Conservation (phyloP, 2,329 filamentous ascomycete genomes). For the Aspergillus fructus region DNA sequence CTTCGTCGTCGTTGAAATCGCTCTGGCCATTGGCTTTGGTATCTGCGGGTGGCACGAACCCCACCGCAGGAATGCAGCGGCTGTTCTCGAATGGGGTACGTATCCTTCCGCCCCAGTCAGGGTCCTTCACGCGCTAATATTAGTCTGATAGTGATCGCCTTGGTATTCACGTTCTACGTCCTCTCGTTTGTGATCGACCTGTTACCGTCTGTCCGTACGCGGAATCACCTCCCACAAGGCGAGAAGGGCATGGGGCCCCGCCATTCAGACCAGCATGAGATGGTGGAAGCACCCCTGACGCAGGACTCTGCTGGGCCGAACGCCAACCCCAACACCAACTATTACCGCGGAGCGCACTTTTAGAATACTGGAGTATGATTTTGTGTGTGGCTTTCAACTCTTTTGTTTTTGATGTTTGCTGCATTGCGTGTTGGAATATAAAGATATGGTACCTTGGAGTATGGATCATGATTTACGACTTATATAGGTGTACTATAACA, state of each 20-base stretch:
- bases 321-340: slow-evolving; percentile 28
- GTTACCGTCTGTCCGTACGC: slow-evolving; percentile 70
- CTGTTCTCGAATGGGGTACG: slow-evolving; percentile 70
- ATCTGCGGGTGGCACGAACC: slow-evolving; percentile 36
- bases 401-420: neutral
- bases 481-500: neutral
- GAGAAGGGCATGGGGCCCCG: slow-evolving; percentile 34
- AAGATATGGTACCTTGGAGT: slow-evolving; percentile 1
- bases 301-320: slow-evolving; percentile 37
- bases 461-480: slow-evolving; percentile 1
- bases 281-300: slow-evolving; percentile 38
- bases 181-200: slow-evolving; percentile 87
- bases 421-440: neutral
- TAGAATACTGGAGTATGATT: slow-evolving; percentile 7
- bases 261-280: slow-evolving; percentile 15
- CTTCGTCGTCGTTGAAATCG: slow-evolving; percentile 80
- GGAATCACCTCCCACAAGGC: slow-evolving; percentile 46
- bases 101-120: neutral
- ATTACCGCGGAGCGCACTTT: slow-evolving; percentile 30
- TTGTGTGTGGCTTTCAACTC: neutral
- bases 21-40: slow-evolving; percentile 67
- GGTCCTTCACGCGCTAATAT: neutral
- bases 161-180: slow-evolving; percentile 86
- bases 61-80: slow-evolving; percentile 62
- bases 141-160: slow-evolving; percentile 59